Evolutionary conservation across 352 stramenopile genomes (phyloP).

Genomic region (Globisporangium acanthophoron): DNA sequence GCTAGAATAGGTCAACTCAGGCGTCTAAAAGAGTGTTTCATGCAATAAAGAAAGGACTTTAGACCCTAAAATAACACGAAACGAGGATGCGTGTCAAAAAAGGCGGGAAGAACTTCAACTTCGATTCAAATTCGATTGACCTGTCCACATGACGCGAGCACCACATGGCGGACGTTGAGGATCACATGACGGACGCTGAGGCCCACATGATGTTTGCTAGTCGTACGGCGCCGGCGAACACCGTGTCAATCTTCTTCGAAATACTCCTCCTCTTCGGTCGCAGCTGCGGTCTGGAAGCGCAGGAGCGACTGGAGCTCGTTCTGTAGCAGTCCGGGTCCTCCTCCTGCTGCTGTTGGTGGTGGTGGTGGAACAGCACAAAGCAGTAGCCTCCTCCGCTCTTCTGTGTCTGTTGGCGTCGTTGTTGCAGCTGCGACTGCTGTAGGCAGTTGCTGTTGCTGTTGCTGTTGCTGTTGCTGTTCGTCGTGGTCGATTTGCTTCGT

Average conservation of each 20-base stretch:
- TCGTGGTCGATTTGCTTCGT: constrained; percentile 2
- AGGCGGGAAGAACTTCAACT: too few relatives aligned
- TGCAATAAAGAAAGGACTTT: too few relatives aligned
- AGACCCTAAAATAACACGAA: too few relatives aligned
- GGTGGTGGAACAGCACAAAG: neutral
- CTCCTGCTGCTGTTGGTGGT: neutral
- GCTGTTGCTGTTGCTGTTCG: neutral
- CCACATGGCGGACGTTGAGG: too few relatives aligned
- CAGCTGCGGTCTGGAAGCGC: neutral
- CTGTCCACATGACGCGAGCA: too few relatives aligned
- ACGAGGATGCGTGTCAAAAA: too few relatives aligned
- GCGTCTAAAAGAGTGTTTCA: too few relatives aligned
- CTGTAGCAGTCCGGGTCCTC: neutral
- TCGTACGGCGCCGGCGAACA: neutral
- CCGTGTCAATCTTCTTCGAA: neutral
- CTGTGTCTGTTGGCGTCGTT: neutral
- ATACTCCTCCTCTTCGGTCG: neutral
- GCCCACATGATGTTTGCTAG: neutral
- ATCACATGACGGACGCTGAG: too few relatives aligned
- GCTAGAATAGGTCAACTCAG: too few relatives aligned
- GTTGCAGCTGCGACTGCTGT: neutral
- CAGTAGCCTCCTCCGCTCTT: neutral
- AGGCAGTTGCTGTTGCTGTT: neutral
- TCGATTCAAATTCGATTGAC: too few relatives aligned
- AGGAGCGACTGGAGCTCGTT: constrained; percentile 1